Evolutionary conservation across 768 basidiomycete species (phyloP).

Genomic region (Mycena pura): DNA sequence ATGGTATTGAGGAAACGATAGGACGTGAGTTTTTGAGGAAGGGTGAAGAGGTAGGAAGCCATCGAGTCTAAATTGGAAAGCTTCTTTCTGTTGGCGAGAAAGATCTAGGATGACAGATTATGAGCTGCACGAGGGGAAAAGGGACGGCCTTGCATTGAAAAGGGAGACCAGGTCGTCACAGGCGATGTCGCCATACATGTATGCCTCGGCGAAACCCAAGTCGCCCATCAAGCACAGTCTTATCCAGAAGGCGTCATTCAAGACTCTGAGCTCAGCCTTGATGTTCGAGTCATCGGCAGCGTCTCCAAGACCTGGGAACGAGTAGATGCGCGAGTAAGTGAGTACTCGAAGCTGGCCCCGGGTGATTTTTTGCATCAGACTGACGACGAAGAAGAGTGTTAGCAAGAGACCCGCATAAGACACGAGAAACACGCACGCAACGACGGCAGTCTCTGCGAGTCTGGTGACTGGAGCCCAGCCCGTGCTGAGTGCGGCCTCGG

Average conservation of each 20-base stretch:
- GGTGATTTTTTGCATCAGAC: conserved; percentile 53
- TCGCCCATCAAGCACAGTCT: conserved; percentile 66
- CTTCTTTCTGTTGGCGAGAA: conserved; percentile 60
- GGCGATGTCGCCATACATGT: conserved; percentile 80
- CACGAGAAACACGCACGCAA: conserved; percentile 45
- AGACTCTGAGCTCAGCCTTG: conserved; percentile 54
- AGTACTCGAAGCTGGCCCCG: conserved; percentile 56
- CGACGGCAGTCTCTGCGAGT: conserved; percentile 52
- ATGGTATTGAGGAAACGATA: conserved; percentile 72
- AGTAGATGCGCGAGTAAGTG: conserved; percentile 51
- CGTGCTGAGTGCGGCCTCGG: conserved; percentile 48
- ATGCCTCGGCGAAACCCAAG: conserved; percentile 77
- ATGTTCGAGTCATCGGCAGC: conserved; percentile 29
- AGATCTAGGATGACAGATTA: conserved; percentile 52
- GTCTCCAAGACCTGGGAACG: conserved; percentile 44
- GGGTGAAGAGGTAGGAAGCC: conserved; percentile 58
- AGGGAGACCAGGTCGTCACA: conserved; percentile 68
- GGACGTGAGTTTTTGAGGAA: conserved; percentile 61
- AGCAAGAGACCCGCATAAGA: neutral
- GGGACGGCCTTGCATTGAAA: conserved; percentile 56
- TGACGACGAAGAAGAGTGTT: conserved; percentile 19
- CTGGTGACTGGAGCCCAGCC: conserved; percentile 52
- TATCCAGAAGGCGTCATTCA: conserved; percentile 64
- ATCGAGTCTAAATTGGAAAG: conserved; percentile 57
- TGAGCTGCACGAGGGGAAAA: neutral